Evolutionary conservation across 441 rosid genomes (phyloP), one percentile per base, ranked within the genome.

Genomic region (Pelargonium cotyledonis): DNA sequence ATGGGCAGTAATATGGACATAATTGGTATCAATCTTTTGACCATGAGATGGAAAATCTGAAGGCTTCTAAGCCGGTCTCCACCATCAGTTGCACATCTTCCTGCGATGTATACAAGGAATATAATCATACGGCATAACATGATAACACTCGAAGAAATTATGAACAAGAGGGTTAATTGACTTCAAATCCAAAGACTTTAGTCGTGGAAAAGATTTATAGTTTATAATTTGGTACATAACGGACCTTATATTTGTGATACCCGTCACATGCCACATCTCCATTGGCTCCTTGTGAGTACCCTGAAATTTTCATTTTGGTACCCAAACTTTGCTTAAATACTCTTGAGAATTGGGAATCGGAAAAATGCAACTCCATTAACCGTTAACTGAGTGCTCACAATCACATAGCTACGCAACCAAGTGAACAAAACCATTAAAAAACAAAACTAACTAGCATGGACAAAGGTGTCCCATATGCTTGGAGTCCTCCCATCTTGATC

Each of bases 401-500:
- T 26, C 29, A 26, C 29, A 26, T 1, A 26, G 29, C 29, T 2
- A 26, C 2, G 1, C 29, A 26, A 26, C 29, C 29, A 68, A 19
- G 9, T 38, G 15, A 43, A 16, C 6, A 35, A 16, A 9, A 19
- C 12, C 19, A 2, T 44, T 1, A 1, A 53, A 44, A 53, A 19
- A 0, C n/a, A 49, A 49, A 63, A 23, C 35, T 26, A 35, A n/a
- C 70, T 68, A 26, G 68, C 67, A 63, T 70, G 71, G 23, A 57
- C 63, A 64, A 38, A 65, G 18, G 73, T 66, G 35, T 75, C 74
- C 58, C 67, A 10, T 23, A 75, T 75, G 57, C 70, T 66, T 29
- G 77, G 73, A 26, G 77, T 74, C 72, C 77, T 74, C 49, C 77
- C 77, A 57, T 74, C 77, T 60, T 74, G 69, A 29, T 74, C 41